Evolutionary conservation across 2,329 filamentous ascomycete species (phyloP), one percentile per base, ranked within the genome.

Genomic region (Pseudocercospora fuligena): DNA sequence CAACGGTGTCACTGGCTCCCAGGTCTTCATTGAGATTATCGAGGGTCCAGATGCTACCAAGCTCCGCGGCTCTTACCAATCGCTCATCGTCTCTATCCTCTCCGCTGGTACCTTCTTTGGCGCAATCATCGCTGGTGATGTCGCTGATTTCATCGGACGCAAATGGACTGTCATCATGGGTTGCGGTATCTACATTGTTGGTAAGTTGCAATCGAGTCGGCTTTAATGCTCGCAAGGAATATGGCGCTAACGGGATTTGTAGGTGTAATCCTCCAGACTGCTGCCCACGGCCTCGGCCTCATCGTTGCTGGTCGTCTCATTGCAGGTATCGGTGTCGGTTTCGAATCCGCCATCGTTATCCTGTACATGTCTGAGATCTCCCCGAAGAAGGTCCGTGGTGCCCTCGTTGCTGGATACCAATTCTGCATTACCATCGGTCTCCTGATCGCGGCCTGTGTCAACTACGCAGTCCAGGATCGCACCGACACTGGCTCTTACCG

Each of bases 321-420:
- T 73, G 89, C 91, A 57, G 92, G 92, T 78, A 78, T 93, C 64
- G 92, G 92, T 84, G 90, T 93, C 74, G 92, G 91, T 76, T 93
- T 93, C 77, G 90, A 92, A 72, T 92, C 90, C 8, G 90, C 91
- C 74, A 89, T 93, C 74, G 89, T 93, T 79, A 92, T 93, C 76
- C 84, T 93, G 68, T 94, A 95, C 87, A 94, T 95, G 92, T 92
- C 90, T 58, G 92, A 94, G 81, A 92, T 94, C 77, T 80, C 71
- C 72, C 76, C 75, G 12, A 64, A 68, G 57, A 76, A 77, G 65
- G 89, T 95, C 70, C 88, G 92, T 75, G 91, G 91, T 76, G 89
- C 91, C 63, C 86, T 94, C 60, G 92, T 94, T n/a, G 88, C 90
- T 1, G 90, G 90, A 4, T 94, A 94, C 82, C 91, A 94, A 78